phyloP scores from a whole-genome alignment of 495 filamentous ascomycete genomes.

The Podospora appendiculata region DNA sequence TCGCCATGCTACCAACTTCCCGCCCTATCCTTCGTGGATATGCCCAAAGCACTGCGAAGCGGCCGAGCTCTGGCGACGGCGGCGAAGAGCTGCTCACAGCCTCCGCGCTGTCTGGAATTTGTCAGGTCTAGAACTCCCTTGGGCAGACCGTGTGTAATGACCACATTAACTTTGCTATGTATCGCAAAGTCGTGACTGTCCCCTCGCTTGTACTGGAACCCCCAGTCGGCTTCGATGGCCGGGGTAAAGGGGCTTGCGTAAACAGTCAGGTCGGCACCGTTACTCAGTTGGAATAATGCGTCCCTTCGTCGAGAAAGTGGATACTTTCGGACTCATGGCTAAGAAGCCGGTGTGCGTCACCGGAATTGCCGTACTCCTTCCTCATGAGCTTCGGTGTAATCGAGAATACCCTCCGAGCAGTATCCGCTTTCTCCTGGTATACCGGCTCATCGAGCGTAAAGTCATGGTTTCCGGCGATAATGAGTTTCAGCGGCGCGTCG shows the following conservation, averaged over 20 bases:
- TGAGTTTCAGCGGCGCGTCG: slow-evolving; percentile 57
- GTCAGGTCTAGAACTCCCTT: neutral
- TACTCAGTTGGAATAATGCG: slow-evolving; percentile 39
- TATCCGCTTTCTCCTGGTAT: too few species aligned
- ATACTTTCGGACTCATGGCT: slow-evolving; percentile 31
- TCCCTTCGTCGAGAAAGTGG: slow-evolving; percentile 54
- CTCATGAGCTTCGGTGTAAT: too few species aligned
- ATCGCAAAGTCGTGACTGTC: slow-evolving; percentile 10
- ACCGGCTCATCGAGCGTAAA: slow-evolving; percentile 46
- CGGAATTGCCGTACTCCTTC: too few species aligned
- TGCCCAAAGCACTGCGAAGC: slow-evolving; percentile 51
- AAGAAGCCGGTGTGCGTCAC: neutral
- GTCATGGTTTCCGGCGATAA: slow-evolving; percentile 73
- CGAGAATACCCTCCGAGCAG: too few species aligned
- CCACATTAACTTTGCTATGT: slow-evolving; percentile 39
- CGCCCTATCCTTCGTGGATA: slow-evolving; percentile 40
- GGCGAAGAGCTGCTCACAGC: slow-evolving; percentile 17
- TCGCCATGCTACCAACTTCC: slow-evolving; percentile 6
- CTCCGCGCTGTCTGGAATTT: slow-evolving; percentile 23
- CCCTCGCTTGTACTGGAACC: slow-evolving; percentile 36
- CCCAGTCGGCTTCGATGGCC: slow-evolving; percentile 38
- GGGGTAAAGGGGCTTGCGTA: slow-evolving; percentile 58
- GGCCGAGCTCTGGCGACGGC: slow-evolving; percentile 40
- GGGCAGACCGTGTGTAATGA: slow-evolving; percentile 63
- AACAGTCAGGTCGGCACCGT: slow-evolving; percentile 42